Conservation (phyloP, 257 asterid species). For the Nicotiana undulata region DNA sequence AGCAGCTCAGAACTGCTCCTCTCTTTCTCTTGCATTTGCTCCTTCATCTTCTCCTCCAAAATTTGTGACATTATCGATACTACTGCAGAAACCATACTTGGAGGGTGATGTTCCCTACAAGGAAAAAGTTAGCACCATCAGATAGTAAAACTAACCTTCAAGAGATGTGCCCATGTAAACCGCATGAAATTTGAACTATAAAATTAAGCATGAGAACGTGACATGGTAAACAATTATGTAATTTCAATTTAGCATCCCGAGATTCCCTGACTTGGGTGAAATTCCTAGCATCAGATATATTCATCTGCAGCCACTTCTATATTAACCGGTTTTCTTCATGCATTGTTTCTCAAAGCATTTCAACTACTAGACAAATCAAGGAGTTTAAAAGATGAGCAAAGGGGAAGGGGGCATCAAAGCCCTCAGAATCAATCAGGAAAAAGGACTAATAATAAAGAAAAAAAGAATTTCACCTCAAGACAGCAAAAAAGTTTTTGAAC, state of each 20-base stretch:
- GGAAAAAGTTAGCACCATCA: slow-evolving; percentile 12
- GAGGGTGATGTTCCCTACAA: slow-evolving; percentile 69
- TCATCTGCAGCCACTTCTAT: not conserved
- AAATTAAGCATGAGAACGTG: not conserved
- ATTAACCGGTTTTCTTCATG: not conserved
- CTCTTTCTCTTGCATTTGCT: slow-evolving; percentile 17
- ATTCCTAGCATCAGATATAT: not conserved
- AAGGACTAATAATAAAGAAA: not conserved
- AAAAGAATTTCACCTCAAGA: slow-evolving; percentile 44
- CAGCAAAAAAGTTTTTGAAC: slow-evolving; percentile 60
- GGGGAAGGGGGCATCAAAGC: not conserved
- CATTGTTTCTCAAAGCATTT: not conserved
- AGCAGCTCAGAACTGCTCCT: slow-evolving; percentile 26
- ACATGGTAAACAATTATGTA: not conserved
- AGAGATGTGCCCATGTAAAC: not conserved
- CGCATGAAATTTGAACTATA: not conserved
- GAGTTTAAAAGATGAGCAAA: not conserved
- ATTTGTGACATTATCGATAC: slow-evolving; percentile 49
- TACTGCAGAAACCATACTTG: slow-evolving; percentile 50
- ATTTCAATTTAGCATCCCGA: not conserved
- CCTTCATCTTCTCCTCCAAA: slow-evolving; percentile 53
- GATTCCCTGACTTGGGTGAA: not conserved
- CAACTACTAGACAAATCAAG: not conserved
- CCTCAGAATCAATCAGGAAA: not conserved
- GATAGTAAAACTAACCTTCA: not conserved